phyloP scores from a whole-genome alignment of 2,329 filamentous ascomycete genomes.

The Apiospora sp. region DNA sequence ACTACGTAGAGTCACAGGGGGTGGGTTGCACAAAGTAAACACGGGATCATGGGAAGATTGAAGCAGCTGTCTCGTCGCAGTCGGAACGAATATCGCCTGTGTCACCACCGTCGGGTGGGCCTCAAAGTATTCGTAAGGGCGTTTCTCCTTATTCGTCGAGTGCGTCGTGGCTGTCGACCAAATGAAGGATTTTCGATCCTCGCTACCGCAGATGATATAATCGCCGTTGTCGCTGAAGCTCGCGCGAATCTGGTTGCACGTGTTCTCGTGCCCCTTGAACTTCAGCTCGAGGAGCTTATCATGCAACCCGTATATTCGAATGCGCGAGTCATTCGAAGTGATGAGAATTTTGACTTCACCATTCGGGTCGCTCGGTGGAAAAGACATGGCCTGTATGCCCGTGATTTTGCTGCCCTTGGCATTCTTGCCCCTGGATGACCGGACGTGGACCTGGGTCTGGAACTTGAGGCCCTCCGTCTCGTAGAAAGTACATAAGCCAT shows the following conservation, averaged over 20 bases:
- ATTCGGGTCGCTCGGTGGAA: slow-evolving; percentile 58
- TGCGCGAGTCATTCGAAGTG: slow-evolving; percentile 92
- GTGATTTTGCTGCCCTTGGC: slow-evolving; percentile 98
- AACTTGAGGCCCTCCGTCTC: slow-evolving; percentile 90
- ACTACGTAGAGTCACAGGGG: slow-evolving; percentile 82
- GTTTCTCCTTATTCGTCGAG: slow-evolving; percentile 76
- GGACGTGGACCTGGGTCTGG: slow-evolving; percentile 88
- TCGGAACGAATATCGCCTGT: slow-evolving; percentile 85
- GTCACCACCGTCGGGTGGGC: slow-evolving; percentile 90
- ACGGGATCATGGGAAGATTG: slow-evolving; percentile 87
- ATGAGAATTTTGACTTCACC: slow-evolving; percentile 84
- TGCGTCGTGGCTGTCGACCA: slow-evolving; percentile 76
- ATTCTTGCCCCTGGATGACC: slow-evolving; percentile 90
- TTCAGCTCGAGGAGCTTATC: slow-evolving; percentile 89
- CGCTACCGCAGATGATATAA: slow-evolving; percentile 91
- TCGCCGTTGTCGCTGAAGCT: slow-evolving; percentile 86
- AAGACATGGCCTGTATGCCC: slow-evolving; percentile 79
- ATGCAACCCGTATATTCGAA: slow-evolving; percentile 87
- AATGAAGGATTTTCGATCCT: slow-evolving; percentile 88
- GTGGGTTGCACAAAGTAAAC: slow-evolving; percentile 96
- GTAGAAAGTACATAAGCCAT: slow-evolving; percentile 87
- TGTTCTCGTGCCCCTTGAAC: slow-evolving; percentile 90
- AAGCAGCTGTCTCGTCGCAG: slow-evolving; percentile 78
- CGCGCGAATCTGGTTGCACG: slow-evolving; percentile 88
- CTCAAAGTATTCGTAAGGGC: slow-evolving; percentile 87